Base-by-base conservation (phyloP, 345 rosid genomes). In the Bruguiera gymnorhiza region DNA sequence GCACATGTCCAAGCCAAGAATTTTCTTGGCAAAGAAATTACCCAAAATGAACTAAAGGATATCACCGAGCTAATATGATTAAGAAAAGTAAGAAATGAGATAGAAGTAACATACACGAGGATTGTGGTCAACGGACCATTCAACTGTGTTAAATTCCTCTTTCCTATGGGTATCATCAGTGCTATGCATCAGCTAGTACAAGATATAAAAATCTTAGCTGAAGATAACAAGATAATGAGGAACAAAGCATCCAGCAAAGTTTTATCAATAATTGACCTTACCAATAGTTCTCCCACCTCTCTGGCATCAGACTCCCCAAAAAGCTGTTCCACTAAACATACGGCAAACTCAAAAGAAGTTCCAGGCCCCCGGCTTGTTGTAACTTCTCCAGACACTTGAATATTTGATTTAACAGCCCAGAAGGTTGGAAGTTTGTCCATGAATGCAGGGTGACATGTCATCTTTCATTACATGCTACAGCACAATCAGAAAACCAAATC, bases 361-460 rank as follows among this genome's bases (percentile, higher is more conserved):
- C 97, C 98, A 1, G 98, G 96, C 59, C 97, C 97, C 60, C 88
- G 95, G 75, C 98, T 91, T 54, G 98, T 94, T 59, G 97, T 94
- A 70, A 89, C 89, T 80, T 88, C 96, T 63, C 91, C 89, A 9
- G 97, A 91, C 74, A 91, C 87, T 83, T 86, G 93, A 72, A 89
- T 72, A 74, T 86, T 89, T n/a, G 97, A 81, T 72, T 86, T 85
- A 67, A 91, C 98, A 59, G 98, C 95, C 96, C 97, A 91, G 70
- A 89, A 88, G 24, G 86, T 85, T 20, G 98, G 96, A 75, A 94
- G 96, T 83, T 81, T 83, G 81, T 87, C 85, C 62, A 72, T 78
- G 76, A 93, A 91, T 32, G 97, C 92, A 66, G 97, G 97, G 81
- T 93, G 98, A 78, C 98, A 82, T 27, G 98, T 89, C 70, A 80